A percentile compares a stretch with the other conserved stretches of the same genome.
Evolutionary conservation across 306 rosid genomes (phyloP).

Genomic region (Cucumis sativus): Cucumber_9930_V3 NC_026658.2:509501-510000

Average conservation of each 20-base stretch:
- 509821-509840: neutral
- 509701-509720: slow-evolving; percentile 11
- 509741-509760: slow-evolving; percentile 20
- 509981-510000: too few relatives aligned
- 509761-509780: slow-evolving; percentile 22
- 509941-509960: neutral
- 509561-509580: neutral
- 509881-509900: neutral
- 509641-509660: too few relatives aligned
- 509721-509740: slow-evolving; percentile 31
- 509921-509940: neutral
- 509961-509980: too few relatives aligned
- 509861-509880: neutral
- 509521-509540: neutral
- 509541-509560: neutral
- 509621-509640: too few relatives aligned
- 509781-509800: slow-evolving; percentile 34
- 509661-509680: too few relatives aligned
- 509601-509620: too few relatives aligned
- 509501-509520: neutral
- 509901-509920: neutral
- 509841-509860: neutral
- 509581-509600: too few relatives aligned
- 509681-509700: neutral
- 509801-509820: neutral